These are phyloP conservation scores for Clonostachys byssicola DNA, from an alignment of 2,329 filamentous ascomycete species.

Conservation along the genomic window DNA sequence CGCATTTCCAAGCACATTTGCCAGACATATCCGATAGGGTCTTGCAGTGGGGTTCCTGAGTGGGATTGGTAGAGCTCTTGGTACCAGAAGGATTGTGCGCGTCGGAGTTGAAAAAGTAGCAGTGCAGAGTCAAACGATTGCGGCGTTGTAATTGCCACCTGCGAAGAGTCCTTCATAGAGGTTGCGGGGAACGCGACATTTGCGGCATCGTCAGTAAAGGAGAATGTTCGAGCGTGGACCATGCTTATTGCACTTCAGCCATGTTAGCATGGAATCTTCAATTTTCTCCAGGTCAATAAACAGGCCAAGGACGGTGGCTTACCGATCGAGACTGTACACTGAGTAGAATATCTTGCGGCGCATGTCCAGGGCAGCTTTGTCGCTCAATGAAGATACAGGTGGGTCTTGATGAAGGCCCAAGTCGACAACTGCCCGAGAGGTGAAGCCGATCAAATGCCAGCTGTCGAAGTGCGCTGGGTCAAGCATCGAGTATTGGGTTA, in stretches of 20 bases:
- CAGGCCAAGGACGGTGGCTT: slow-evolving; percentile 13
- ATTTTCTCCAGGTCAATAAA: not conserved
- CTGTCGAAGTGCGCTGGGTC: slow-evolving; percentile 90
- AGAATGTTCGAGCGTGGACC: slow-evolving; percentile 82
- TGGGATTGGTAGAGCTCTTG: slow-evolving; percentile 82
- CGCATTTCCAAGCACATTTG: slow-evolving; percentile 72
- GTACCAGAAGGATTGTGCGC: slow-evolving; percentile 84
- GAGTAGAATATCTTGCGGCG: slow-evolving; percentile 85
- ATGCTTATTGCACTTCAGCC: slow-evolving; percentile 72
- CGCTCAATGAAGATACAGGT: slow-evolving; percentile 61
- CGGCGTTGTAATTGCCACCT: slow-evolving; percentile 35
- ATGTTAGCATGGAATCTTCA: not conserved
- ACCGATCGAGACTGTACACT: slow-evolving; percentile 87
- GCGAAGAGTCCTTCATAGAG: slow-evolving; percentile 31
- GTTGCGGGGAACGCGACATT: slow-evolving; percentile 72
- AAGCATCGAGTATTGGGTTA: slow-evolving; percentile 85
- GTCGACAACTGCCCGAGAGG: slow-evolving; percentile 82
- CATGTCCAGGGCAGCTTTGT: slow-evolving; percentile 68
- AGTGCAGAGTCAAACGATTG: slow-evolving; percentile 65
- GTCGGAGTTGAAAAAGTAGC: slow-evolving; percentile 77
- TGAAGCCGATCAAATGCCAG: slow-evolving; percentile 91
- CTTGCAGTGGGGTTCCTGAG: slow-evolving; percentile 54
- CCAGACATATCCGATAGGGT: slow-evolving; percentile 71
- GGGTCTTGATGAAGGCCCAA: slow-evolving; percentile 92
- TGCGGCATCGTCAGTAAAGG: slow-evolving; percentile 85